These are phyloP conservation scores for Earliella scabrosa DNA, from an alignment of 1,284 basidiomycete genomes.

Conservation along the genomic window DNA sequence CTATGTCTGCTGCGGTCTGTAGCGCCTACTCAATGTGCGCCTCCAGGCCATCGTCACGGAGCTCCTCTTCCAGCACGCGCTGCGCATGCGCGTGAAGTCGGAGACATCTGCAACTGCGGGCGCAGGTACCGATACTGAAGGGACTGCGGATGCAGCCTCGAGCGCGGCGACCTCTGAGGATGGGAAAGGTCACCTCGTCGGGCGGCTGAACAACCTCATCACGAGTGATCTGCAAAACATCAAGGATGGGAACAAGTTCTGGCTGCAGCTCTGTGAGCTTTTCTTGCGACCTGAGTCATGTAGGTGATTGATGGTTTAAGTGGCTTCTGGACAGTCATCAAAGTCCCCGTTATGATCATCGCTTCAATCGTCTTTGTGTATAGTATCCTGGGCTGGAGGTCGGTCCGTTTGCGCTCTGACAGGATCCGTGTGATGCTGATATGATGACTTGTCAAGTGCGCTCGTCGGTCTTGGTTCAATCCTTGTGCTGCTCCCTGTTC, in stretches of 20 bases:
- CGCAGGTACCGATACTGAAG: too few species aligned
- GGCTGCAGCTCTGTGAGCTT: slow-evolving; percentile 32
- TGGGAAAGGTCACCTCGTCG: slow-evolving; percentile 38
- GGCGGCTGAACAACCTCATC: slow-evolving; percentile 52
- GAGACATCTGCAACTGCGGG: slow-evolving; percentile 19
- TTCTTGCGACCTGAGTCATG: not conserved
- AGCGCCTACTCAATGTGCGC: slow-evolving; percentile 43
- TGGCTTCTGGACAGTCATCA: slow-evolving; percentile 36
- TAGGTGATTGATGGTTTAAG: not conserved
- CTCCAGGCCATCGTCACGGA: slow-evolving; percentile 56
- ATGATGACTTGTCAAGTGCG: slow-evolving; percentile 32
- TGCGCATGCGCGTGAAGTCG: slow-evolving; percentile 54
- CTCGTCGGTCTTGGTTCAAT: slow-evolving; percentile 58
- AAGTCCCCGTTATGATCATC: slow-evolving; percentile 39
- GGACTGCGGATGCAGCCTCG: slow-evolving; percentile 18
- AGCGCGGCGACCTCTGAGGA: slow-evolving; percentile 32
- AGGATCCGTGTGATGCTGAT: too few species aligned
- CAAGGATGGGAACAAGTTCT: slow-evolving; percentile 36
- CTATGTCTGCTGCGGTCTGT: slow-evolving; percentile 17
- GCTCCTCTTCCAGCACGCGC: slow-evolving; percentile 58
- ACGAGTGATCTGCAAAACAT: slow-evolving; percentile 42
- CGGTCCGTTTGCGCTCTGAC: too few species aligned
- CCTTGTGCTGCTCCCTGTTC: slow-evolving; percentile 54
- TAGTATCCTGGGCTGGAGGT: slow-evolving; percentile 51
- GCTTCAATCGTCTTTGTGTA: slow-evolving; percentile 46